Evolutionary conservation across 192 early-diverging fungal genomes (phyloP).

Genomic region (Funneliformis mosseae): DNA sequence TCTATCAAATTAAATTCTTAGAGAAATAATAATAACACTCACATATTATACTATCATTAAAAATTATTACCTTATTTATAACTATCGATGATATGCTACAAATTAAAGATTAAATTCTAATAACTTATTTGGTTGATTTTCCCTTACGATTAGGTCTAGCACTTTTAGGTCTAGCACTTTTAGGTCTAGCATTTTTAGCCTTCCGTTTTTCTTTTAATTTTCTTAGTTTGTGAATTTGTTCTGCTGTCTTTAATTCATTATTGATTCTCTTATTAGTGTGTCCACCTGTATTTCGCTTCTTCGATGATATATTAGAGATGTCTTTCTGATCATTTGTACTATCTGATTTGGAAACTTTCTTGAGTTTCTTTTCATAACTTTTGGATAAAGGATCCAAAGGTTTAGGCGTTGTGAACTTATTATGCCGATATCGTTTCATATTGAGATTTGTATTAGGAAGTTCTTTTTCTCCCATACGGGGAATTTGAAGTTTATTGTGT

Average conservation of each 20-base stretch:
- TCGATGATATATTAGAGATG: neutral
- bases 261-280: neutral
- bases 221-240: conserved; percentile 26
- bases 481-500: conserved; percentile 77
- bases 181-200: conserved; percentile 27
- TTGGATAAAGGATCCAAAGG: conserved; percentile 64
- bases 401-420: conserved; percentile 70
- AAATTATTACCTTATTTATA: too few relatives aligned
- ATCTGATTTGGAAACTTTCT: conserved; percentile 17
- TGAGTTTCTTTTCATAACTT: conserved; percentile 69
- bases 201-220: conserved; percentile 24
- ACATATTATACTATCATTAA: too few relatives aligned
- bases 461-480: conserved; percentile 87
- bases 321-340: neutral
- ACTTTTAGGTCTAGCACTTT: too few relatives aligned
- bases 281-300: too few relatives aligned
- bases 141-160: neutral
- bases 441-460: conserved; percentile 54
- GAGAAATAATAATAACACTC: too few relatives aligned
- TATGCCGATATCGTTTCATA: conserved; percentile 76
- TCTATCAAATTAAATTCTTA: too few relatives aligned
- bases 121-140: too few relatives aligned
- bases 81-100: too few relatives aligned
- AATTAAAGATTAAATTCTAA: too few relatives aligned
- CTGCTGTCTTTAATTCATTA: conserved; percentile 25